Evolutionary conservation across 2,329 filamentous ascomycete genomes (phyloP), one percentile per base, ranked within the genome.

Genomic region (Fusarium sp.): DNA sequence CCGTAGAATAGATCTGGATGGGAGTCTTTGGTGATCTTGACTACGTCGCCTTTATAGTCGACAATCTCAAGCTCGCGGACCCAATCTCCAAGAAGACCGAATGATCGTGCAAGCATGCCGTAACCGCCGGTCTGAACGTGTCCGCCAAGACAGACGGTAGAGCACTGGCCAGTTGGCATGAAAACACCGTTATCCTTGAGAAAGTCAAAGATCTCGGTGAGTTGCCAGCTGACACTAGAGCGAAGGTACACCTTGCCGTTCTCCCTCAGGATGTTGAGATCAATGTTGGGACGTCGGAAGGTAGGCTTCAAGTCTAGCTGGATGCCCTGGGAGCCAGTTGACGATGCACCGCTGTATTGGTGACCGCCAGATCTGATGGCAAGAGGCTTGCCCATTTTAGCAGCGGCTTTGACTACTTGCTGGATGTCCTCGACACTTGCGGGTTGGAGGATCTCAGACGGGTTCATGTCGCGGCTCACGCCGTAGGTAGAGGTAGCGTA

Each of bases 1-100:
- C 88, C 89, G 83, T 87, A 91, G 78, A 89, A 91, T 1, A 91
- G 81, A 38, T 91, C 88, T 0, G 83, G 73, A 54, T 90, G 83
- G 16, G 82, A 77, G 0, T 82, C 75, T 24, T 82, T 85, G 26
- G 82, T 86, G 10, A 89, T 82, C 6, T 82, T 84, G 4, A 86
- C 76, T 38, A 85, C 77, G 12, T 81, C 63, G 0, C 88, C 88
- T 15, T 82, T 78, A 1, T 83, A 83, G 33, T 85, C 84, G 4
- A 90, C 79, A 3, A 88, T 83, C 42, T 86, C 81, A 57, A 85
- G 81, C 15, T 85, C 81, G 3, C 87, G 74, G 7, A 87, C 83
- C 60, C 89, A 85, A 70, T 90, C 89, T 6, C 87, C 87, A 7
- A 83, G 84, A 1, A 90, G 80, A 4, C 88, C 88, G 38, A 87